Evolutionary conservation across 192 early-diverging fungal genomes (phyloP), one percentile per base, ranked within the genome.

Genomic region (Jimgerdemannia flammicorona): DNA sequence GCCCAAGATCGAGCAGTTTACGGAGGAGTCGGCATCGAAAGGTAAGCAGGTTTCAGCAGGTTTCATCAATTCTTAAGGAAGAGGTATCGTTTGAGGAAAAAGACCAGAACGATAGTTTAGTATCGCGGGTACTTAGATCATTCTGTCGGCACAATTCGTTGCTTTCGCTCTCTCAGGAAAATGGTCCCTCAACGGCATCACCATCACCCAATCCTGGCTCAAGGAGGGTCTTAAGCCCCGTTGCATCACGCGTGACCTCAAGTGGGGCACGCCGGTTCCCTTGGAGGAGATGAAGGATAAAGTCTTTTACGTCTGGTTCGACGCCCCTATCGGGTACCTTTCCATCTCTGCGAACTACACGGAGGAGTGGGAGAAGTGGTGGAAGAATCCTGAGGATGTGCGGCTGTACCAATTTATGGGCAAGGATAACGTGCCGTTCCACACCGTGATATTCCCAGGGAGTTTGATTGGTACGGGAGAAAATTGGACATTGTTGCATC

Each of bases 251-350:
- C 93, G 98, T 69, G 98, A 99, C 75, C 84, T 99, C 78, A 99
- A 98, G 80, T 99, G 98, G 98, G 98, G 98, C 44, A 95, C 94
- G 44, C 91, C 92, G 42, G 97, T 99, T 10, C 98, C 98, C 17
- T 84, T 93, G 40, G 80, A 84, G 9, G 94, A 93, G 18, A 96
- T 87, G 71, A 90, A 95, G 73, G 84, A 90, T 66, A 99, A 99
- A 86, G 97, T 99, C 19, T 99, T 99, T 69, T 99, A 99, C 81
- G 98, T 99, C 44, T 99, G 98, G 98, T 99, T 97, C 74, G 98
- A 99, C 77, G 98, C 98, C 40, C 94, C 93, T 71, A 96, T 99
- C 74, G 98, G 98, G 66, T 99, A 99, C 77, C 91, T 94, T 20
- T 98, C 96, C 44, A 99, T 99, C 80, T 99, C 97, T 2, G 96